Conservation (phyloP, 371 early-diverging fungal species). For the Lichtheimia hyalospora region DNA sequence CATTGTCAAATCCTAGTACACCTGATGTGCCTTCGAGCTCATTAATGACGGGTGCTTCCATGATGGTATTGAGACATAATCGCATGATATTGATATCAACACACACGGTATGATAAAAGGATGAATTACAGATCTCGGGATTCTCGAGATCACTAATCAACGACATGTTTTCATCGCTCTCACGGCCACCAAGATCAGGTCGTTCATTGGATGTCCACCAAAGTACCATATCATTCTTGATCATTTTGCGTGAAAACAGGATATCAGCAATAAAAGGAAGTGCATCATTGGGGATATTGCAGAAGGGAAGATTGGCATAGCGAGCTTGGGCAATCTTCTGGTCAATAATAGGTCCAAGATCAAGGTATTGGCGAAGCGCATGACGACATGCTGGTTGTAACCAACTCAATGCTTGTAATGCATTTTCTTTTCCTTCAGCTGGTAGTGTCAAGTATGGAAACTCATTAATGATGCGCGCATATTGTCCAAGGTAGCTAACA, state of each 20-base stretch:
- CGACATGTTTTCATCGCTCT: conserved; percentile 75
- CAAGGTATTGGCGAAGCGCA: conserved; percentile 74
- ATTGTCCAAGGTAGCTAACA: conserved; percentile 46
- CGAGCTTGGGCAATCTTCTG: conserved; percentile 77
- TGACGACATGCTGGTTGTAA: conserved; percentile 66
- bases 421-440: conserved; percentile 54
- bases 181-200: conserved; percentile 92
- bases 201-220: conserved; percentile 86
- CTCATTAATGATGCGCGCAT: conserved; percentile 56
- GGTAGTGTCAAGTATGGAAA: conserved; percentile 73
- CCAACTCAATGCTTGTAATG: conserved; percentile 86
- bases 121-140: conserved; percentile 76
- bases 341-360: conserved; percentile 69
- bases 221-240: conserved; percentile 73
- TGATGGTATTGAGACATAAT: conserved; percentile 79
- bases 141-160: conserved; percentile 54
- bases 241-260: conserved; percentile 77
- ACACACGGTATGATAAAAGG: conserved; percentile 77
- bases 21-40: conserved; percentile 75
- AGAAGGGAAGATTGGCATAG: conserved; percentile 87
- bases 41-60: conserved; percentile 73
- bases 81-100: conserved; percentile 83
- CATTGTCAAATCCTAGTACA: conserved; percentile 46
- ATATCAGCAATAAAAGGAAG: conserved; percentile 81
- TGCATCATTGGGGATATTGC: conserved; percentile 86